Conservation (phyloP, 73 alveolate species). For the Paramecium sexaurelia region DNA sequence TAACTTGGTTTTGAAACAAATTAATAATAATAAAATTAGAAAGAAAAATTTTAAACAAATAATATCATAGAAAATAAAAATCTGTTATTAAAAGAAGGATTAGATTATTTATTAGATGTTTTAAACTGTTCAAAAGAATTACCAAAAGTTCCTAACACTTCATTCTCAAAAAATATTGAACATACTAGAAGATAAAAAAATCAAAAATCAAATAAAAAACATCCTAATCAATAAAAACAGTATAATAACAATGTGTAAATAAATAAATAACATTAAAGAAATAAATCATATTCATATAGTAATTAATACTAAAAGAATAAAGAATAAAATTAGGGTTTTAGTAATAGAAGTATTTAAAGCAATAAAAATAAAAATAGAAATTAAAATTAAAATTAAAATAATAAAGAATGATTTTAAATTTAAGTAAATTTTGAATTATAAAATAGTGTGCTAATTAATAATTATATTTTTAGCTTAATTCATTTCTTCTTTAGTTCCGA, state of each 20-base stretch:
- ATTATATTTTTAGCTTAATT: background rate
- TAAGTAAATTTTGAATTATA: too few species aligned
- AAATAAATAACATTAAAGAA: background rate
- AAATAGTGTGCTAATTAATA: too few species aligned
- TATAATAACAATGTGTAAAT: too few species aligned
- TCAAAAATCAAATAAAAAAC: background rate
- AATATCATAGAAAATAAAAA: background rate
- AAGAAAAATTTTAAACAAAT: background rate
- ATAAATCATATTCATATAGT: too few species aligned
- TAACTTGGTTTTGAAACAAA: too few species aligned
- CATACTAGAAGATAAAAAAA: background rate
- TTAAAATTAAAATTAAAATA: too few species aligned
- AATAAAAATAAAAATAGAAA: background rate
- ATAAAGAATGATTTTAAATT: too few species aligned
- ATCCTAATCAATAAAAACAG: background rate
- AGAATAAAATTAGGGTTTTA: background rate
- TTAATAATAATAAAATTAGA: too few species aligned
- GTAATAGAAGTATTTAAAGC: background rate
- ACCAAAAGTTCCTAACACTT: background rate
- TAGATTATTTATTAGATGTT: background rate
- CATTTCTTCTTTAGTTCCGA: constrained; percentile 53
- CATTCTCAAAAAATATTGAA: background rate
- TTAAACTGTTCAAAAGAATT: background rate
- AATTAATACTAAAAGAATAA: background rate
- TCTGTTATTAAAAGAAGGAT: background rate